Conservation (phyloP, 1,284 basidiomycete genomes). For the Ceratorhiza oryzae-sativae region DNA sequence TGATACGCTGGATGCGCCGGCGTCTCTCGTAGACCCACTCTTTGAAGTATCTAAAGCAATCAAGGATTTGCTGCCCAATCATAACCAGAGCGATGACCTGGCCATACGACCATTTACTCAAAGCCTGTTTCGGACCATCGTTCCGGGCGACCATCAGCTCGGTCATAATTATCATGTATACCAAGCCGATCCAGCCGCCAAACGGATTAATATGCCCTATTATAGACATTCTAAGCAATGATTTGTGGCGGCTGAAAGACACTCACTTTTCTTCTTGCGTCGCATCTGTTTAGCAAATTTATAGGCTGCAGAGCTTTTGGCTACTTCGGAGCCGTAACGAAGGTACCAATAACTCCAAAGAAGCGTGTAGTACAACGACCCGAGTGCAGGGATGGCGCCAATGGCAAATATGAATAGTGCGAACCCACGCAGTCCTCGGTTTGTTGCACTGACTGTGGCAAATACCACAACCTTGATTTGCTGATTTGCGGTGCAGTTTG, state of each 20-base stretch:
- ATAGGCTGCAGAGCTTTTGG: constrained; percentile 8
- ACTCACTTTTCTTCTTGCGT: background rate
- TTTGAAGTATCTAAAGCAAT: constrained; percentile 14
- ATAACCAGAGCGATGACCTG: constrained; percentile 24
- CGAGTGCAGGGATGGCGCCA: constrained; percentile 1
- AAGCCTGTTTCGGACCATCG: background rate
- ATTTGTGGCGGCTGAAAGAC: background rate
- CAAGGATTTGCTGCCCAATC: constrained; percentile 32
- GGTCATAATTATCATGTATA: constrained; percentile 33
- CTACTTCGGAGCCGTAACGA: background rate
- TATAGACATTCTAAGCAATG: background rate
- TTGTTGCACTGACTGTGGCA: constrained; percentile 7
- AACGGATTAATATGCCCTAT: constrained; percentile 12
- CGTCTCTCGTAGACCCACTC: background rate
- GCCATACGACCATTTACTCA: constrained; percentile 14
- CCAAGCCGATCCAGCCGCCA: constrained; percentile 20
- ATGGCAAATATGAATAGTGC: constrained; percentile 31
- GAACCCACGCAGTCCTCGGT: constrained; percentile 27
- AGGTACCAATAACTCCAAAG: background rate
- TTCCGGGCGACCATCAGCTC: constrained; percentile 24
- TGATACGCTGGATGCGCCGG: too few species aligned
- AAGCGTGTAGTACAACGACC: background rate
- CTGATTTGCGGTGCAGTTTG: background rate
- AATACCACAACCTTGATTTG: constrained; percentile 19
- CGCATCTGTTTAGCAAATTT: constrained; percentile 1